Percentiles rank a stretch among this genome's conserved stretches.
phyloP scores from a whole-genome alignment of 176 grass and related monocot species.

The Paspalum notatum region DNA sequence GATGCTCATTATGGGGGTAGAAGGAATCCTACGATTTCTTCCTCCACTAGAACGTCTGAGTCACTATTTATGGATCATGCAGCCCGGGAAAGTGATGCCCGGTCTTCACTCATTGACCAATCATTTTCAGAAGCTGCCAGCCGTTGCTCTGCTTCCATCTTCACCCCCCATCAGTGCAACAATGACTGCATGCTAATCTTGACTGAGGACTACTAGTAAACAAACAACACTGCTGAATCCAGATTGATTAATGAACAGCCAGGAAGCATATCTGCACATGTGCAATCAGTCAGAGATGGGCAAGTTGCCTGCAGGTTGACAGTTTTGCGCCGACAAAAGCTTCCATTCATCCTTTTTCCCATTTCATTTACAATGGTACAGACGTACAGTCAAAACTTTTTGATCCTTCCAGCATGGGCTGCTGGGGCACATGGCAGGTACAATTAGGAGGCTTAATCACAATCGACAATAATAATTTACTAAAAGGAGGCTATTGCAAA shows the following conservation, averaged over 20 bases:
- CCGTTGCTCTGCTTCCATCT: not conserved
- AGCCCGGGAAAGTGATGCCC: conserved; percentile 9
- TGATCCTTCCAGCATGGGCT: conserved; percentile 28
- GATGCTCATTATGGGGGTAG: conserved; percentile 3
- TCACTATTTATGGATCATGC: conserved; percentile 12
- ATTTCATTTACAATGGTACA: conserved; percentile 55
- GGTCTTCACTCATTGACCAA: not conserved
- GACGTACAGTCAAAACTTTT: conserved; percentile 58
- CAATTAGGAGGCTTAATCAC: conserved; percentile 50
- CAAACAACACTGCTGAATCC: not conserved
- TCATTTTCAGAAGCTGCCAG: not conserved
- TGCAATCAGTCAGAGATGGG: not conserved
- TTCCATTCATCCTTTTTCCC: conserved; percentile 40
- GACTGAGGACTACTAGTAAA: not conserved
- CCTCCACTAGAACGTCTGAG: not conserved
- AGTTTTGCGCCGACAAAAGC: conserved; percentile 32
- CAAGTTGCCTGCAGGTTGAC: not conserved
- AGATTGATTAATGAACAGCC: not conserved
- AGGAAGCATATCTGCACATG: conserved; percentile 10
- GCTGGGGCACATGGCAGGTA: conserved; percentile 32
- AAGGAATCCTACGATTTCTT: not conserved
- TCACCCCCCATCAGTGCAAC: conserved; percentile 5
- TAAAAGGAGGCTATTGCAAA: conserved; percentile 39
- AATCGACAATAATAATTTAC: conserved; percentile 48
- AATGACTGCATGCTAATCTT: conserved; percentile 3